A percentile compares a stretch with the other conserved stretches of the same genome.
Conservation (phyloP, 257 asterid species). For the Solanum virginianum region DNA sequence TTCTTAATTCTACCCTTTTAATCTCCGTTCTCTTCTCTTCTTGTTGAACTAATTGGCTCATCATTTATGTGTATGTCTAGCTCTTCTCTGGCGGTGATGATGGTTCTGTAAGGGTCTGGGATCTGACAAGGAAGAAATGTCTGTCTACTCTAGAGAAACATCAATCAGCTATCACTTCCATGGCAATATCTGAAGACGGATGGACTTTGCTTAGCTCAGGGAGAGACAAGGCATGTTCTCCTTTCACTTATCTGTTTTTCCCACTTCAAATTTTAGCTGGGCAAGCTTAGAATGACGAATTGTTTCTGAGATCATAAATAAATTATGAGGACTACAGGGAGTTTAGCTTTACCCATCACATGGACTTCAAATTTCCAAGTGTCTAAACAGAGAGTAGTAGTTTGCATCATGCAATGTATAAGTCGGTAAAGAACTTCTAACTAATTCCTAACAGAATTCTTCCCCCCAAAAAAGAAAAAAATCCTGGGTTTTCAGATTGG, state of each 20-base stretch:
- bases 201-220: slow-evolving; percentile 85
- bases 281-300: not conserved
- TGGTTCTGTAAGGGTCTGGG: slow-evolving; percentile 66
- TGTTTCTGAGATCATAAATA: not conserved
- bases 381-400: not conserved
- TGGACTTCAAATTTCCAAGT: not conserved
- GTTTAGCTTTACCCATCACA: not conserved
- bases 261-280: not conserved
- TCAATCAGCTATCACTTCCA: slow-evolving; percentile 80
- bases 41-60: not conserved
- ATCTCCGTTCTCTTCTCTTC: not conserved
- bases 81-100: slow-evolving; percentile 89
- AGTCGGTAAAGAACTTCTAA: not conserved
- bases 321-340: not conserved
- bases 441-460: not conserved
- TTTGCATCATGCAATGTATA: not conserved
- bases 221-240: slow-evolving; percentile 69
- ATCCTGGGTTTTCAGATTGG: not conserved
- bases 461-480: not conserved
- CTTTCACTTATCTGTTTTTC: not conserved
- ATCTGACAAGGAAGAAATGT: slow-evolving; percentile 69
- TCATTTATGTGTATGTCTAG: slow-evolving; percentile 19
- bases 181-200: slow-evolving; percentile 85
- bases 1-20: not conserved
- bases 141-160: slow-evolving; percentile 64